Evolutionary conservation across 2,329 filamentous ascomycete genomes (phyloP).

Genomic region (Phyllosticta ampelicida): DNA sequence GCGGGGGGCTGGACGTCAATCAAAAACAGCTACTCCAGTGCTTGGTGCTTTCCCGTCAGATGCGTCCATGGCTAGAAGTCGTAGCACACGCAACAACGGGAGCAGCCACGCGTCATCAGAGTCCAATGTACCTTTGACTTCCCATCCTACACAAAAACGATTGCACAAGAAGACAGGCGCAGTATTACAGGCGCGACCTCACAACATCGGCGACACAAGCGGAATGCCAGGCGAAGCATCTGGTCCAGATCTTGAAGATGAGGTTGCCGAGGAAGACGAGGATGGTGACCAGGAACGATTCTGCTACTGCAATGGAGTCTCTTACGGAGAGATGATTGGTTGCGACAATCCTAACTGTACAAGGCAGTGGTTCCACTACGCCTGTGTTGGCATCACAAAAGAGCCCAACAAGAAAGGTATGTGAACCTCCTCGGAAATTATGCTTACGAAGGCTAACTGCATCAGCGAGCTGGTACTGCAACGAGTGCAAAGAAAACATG

Average conservation of each 20-base stretch:
- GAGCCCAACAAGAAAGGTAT: slow-evolving; percentile 44
- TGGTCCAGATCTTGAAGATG: slow-evolving; percentile 19
- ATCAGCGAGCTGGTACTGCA: slow-evolving; percentile 30
- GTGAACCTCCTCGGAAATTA: slow-evolving; percentile 1
- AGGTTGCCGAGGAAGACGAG: slow-evolving; percentile 23
- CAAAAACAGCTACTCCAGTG: slow-evolving; percentile 39
- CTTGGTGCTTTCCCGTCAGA: slow-evolving; percentile 31
- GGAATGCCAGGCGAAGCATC: slow-evolving; percentile 10
- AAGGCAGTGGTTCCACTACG: slow-evolving; percentile 58
- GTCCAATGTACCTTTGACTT: slow-evolving; percentile 22
- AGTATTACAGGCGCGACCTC: slow-evolving; percentile 17
- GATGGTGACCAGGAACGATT: slow-evolving; percentile 47
- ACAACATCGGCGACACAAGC: slow-evolving; percentile 8
- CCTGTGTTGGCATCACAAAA: slow-evolving; percentile 50
- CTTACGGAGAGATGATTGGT: slow-evolving; percentile 57
- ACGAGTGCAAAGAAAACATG: slow-evolving; percentile 25
- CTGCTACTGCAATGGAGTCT: slow-evolving; percentile 55
- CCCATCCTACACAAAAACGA: slow-evolving; percentile 24
- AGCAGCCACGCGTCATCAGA: slow-evolving; percentile 27
- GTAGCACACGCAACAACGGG: slow-evolving; percentile 32
- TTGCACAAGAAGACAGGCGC: slow-evolving; percentile 25
- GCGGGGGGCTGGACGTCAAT: slow-evolving; percentile 30
- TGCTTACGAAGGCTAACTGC: slow-evolving; percentile 2
- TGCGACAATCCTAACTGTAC: slow-evolving; percentile 56
- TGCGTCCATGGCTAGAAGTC: slow-evolving; percentile 30